Evolutionary conservation across 192 early-diverging fungal species (phyloP).

Genomic region (Mortierella hygrophila): DNA sequence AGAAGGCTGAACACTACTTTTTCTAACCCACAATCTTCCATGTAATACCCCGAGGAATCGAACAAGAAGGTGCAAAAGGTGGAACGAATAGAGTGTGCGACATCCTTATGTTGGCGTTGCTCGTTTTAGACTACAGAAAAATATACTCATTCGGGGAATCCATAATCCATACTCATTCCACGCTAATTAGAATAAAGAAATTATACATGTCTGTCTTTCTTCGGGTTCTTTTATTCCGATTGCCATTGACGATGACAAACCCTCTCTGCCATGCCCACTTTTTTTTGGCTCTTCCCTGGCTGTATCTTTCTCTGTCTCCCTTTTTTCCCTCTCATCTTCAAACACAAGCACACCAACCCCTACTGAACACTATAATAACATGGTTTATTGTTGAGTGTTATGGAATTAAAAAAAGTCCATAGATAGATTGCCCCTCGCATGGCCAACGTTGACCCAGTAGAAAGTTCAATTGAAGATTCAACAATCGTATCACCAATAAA

Average conservation of each 20-base stretch:
- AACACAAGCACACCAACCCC: background rate
- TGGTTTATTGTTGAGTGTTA: background rate
- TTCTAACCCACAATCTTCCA: background rate
- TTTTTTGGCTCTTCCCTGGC: background rate
- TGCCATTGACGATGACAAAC: background rate
- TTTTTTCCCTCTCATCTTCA: background rate
- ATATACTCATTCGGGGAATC: background rate
- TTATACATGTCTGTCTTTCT: background rate
- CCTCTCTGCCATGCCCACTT: background rate
- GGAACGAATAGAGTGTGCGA: conserved; percentile 5
- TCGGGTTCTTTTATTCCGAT: conserved; percentile 5
- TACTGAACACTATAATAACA: background rate
- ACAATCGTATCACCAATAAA: background rate
- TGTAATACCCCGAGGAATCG: background rate
- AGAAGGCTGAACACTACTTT: background rate
- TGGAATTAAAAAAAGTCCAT: background rate
- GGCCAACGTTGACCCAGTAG: background rate
- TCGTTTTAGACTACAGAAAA: background rate
- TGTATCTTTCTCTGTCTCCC: background rate
- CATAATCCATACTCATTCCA: conserved; percentile 1
- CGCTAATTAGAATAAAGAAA: background rate
- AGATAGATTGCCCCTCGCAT: background rate
- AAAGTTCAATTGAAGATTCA: background rate
- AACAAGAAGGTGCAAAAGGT: background rate
- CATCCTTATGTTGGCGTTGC: background rate